Evolutionary conservation across 129 eudicot genomes (phyloP).

Genomic region (Escallonia rubra): DNA sequence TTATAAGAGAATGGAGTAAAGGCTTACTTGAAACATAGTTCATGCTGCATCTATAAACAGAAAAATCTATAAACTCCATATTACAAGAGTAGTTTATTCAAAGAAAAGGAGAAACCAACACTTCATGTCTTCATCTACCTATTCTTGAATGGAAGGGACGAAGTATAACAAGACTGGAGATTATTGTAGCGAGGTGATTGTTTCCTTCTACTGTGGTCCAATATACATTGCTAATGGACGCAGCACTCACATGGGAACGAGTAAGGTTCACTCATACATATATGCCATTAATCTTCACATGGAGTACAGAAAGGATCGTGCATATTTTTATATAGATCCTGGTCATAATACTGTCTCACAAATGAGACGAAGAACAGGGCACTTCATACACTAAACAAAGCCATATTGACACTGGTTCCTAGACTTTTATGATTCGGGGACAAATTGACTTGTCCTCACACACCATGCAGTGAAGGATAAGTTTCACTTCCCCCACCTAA

Average conservation of each 20-base stretch:
- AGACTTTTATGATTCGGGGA: background rate
- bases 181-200: too few species aligned
- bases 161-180: too few species aligned
- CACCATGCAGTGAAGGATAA: background rate
- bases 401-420: slow-evolving; percentile 11
- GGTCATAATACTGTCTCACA: background rate
- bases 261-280: slow-evolving; percentile 17
- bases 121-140: too few species aligned
- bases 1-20: too few species aligned
- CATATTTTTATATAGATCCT: background rate
- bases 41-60: too few species aligned
- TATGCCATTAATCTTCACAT: slow-evolving; percentile 25
- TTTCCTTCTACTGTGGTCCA: slow-evolving; percentile 13
- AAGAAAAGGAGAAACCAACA: too few species aligned
- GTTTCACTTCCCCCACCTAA: background rate
- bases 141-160: too few species aligned
- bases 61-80: too few species aligned
- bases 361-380: slow-evolving; percentile 1
- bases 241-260: slow-evolving; percentile 27
- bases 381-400: slow-evolving; percentile 2
- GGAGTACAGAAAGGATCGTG: slow-evolving; percentile 27
- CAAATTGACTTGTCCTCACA: slow-evolving; percentile 10
- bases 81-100: too few species aligned
- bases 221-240: too few species aligned
- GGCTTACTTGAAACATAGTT: too few species aligned